These are phyloP conservation scores for Cubamyces lactineus DNA, from an alignment of 768 basidiomycete species.

Conservation along the genomic window DNA sequence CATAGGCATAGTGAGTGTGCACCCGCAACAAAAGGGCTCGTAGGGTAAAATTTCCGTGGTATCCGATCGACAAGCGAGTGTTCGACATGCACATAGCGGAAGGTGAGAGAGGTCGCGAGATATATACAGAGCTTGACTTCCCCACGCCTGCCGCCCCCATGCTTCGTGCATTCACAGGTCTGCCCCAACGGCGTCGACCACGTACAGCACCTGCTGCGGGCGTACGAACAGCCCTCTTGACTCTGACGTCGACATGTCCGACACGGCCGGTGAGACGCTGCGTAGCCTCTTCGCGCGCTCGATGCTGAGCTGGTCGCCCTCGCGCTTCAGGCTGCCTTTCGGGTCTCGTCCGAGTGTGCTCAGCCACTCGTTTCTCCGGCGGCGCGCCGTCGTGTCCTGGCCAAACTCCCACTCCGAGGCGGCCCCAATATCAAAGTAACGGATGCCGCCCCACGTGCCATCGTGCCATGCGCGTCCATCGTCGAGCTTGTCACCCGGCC, in stretches of 20 bases:
- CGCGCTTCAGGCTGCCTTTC: constrained; percentile 48
- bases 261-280: constrained; percentile 68
- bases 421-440: constrained; percentile 79
- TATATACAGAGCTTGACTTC: not conserved
- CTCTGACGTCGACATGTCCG: constrained; percentile 62
- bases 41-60: constrained; percentile 14
- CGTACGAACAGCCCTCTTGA: constrained; percentile 79
- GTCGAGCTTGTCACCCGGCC: constrained; percentile 52
- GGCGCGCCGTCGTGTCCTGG: constrained; percentile 46
- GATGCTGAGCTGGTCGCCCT: constrained; percentile 57
- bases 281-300: constrained; percentile 60
- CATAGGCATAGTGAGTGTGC: not conserved
- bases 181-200: constrained; percentile 78
- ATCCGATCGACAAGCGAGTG: constrained; percentile 9
- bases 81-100: constrained; percentile 9
- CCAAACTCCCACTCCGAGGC: constrained; percentile 69
- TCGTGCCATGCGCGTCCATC: constrained; percentile 86
- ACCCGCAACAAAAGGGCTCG: not conserved
- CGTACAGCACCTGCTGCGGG: constrained; percentile 85
- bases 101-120: not conserved
- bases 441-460: constrained; percentile 78
- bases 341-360: constrained; percentile 40
- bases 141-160: not conserved
- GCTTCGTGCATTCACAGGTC: constrained; percentile 46
- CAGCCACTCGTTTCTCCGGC: constrained; percentile 42